phyloP scores from a whole-genome alignment of 345 rosid genomes.

The Gossypium thurberi region DNA sequence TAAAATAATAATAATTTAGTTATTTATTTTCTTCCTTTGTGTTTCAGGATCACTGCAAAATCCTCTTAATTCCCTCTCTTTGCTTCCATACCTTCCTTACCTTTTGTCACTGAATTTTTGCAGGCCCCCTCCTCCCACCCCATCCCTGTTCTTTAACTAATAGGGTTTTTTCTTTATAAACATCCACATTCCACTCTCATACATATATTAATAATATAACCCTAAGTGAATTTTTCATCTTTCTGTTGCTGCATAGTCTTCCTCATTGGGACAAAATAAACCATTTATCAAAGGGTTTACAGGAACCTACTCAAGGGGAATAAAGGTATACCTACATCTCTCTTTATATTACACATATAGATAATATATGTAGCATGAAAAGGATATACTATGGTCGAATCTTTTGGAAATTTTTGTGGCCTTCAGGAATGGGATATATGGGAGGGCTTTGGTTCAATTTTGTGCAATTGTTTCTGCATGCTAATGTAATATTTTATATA shows the following conservation, averaged over 20 bases:
- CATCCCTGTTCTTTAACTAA: background rate
- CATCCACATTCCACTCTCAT: background rate
- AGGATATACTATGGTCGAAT: no score
- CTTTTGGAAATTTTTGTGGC: no score
- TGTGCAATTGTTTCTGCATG: background rate
- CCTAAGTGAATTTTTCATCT: conserved; percentile 1
- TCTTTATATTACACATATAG: background rate
- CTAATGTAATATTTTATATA: background rate
- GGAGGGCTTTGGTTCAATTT: background rate
- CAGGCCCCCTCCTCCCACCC: conserved; percentile 3
- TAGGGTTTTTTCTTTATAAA: conserved; percentile 13
- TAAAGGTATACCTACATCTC: background rate
- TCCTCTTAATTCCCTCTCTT: conserved; percentile 18
- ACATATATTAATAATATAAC: background rate
- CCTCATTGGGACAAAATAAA: conserved; percentile 1
- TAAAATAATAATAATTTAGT: background rate
- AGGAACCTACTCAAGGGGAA: conserved; percentile 8
- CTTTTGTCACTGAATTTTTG: conserved; percentile 14
- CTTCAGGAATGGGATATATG: no score
- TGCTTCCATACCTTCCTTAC: background rate
- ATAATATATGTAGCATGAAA: no score
- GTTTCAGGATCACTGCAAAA: background rate
- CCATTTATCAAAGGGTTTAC: background rate
- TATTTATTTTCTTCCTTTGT: background rate
- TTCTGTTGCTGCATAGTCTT: conserved; percentile 17